Evolutionary conservation across 192 early-diverging fungal species (phyloP).

Genomic region (Chytriomyces confervae): DNA sequence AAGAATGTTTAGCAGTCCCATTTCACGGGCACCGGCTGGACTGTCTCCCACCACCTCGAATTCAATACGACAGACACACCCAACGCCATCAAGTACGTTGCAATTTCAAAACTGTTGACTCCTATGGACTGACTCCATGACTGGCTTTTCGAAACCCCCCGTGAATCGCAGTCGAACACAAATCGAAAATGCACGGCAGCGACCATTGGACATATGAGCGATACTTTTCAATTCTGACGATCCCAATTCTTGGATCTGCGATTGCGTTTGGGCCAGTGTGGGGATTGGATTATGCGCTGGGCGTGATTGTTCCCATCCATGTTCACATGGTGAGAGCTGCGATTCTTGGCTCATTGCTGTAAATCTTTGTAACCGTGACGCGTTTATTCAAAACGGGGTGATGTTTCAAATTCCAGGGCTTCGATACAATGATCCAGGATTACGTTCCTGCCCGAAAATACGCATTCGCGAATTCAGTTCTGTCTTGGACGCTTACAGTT

Average conservation of each 20-base stretch:
- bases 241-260: constrained; percentile 80
- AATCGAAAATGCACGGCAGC: constrained; percentile 72
- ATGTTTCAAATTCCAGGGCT: constrained; percentile 50
- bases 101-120: not conserved
- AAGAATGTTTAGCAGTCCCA: not conserved
- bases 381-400: not conserved
- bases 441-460: constrained; percentile 79
- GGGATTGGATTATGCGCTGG: constrained; percentile 85
- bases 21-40: not conserved
- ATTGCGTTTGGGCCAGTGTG: constrained; percentile 79
- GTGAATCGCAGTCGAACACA: not conserved
- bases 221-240: constrained; percentile 69
- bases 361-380: not conserved
- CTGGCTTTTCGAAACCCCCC: not conserved
- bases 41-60: no score
- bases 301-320: constrained; percentile 89
- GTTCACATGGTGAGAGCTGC: constrained; percentile 64
- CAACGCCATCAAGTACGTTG: not conserved
- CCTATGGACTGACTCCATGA: not conserved
- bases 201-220: constrained; percentile 98
- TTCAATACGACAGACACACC: no score
- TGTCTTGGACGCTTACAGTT: constrained; percentile 67
- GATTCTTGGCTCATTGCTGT: not conserved
- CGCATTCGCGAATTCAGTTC: constrained; percentile 64
- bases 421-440: constrained; percentile 74